Evolutionary conservation across 2,329 filamentous ascomycete species (phyloP).

Genomic region (Aspergillus sp.): DNA sequence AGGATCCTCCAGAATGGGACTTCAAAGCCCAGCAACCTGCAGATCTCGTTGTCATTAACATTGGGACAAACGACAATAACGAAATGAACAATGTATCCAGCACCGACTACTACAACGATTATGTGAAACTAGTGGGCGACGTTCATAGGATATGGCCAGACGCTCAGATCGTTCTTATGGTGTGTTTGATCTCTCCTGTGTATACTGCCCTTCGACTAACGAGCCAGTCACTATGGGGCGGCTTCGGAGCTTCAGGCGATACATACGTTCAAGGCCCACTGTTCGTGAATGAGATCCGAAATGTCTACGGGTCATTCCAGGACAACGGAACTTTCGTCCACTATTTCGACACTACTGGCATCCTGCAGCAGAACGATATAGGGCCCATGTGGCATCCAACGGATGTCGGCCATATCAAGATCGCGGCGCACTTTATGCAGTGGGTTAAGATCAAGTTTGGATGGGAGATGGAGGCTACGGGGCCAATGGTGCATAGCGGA

Average conservation of each 20-base stretch:
- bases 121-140: conserved; percentile 43
- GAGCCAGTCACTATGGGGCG: conserved; percentile 53
- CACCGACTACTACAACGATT: conserved; percentile 37
- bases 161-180: conserved; percentile 44
- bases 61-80: conserved; percentile 49
- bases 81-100: conserved; percentile 41
- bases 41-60: conserved; percentile 47
- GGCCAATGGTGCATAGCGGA: conserved; percentile 46
- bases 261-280: conserved; percentile 50
- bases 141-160: conserved; percentile 44
- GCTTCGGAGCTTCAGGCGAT: conserved; percentile 54
- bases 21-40: conserved; percentile 28
- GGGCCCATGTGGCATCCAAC: conserved; percentile 60
- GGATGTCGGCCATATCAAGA: conserved; percentile 61
- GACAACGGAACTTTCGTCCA: conserved; percentile 55
- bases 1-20: conserved; percentile 29
- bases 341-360: conserved; percentile 62
- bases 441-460: conserved; percentile 57
- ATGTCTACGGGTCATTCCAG: conserved; percentile 52
- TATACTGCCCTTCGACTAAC: conserved; percentile 3
- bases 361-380: conserved; percentile 63
- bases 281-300: conserved; percentile 52
- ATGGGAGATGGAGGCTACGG: conserved; percentile 57
- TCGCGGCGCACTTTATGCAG: conserved; percentile 60
- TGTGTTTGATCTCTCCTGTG: conserved; percentile 11